phyloP scores from a whole-genome alignment of 345 rosid genomes.

The Pistacia vera region DNA sequence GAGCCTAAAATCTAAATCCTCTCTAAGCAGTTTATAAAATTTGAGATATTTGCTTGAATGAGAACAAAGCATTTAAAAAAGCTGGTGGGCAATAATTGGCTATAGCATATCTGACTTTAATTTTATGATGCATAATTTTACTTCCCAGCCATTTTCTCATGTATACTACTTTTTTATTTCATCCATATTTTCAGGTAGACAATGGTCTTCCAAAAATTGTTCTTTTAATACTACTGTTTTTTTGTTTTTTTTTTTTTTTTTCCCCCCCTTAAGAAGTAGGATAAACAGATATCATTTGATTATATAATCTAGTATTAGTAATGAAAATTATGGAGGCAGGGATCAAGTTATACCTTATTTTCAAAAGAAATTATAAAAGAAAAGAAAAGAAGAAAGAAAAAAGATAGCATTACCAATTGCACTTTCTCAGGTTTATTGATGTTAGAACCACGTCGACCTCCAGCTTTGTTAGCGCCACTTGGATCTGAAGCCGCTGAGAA shows the following conservation, averaged over 20 bases:
- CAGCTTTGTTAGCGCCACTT: conserved; percentile 55
- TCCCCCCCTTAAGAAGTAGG: too few relatives aligned
- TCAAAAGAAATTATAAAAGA: not conserved
- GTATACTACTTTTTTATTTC: not conserved
- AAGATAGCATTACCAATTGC: conserved; percentile 67
- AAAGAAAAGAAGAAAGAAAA: not conserved
- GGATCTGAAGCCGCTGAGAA: conserved; percentile 83
- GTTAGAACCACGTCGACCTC: conserved; percentile 78
- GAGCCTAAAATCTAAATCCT: not conserved
- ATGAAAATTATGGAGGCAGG: not conserved
- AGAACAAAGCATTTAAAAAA: not conserved
- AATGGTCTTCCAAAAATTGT: not conserved
- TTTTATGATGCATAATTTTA: not conserved
- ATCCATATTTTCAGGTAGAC: not conserved
- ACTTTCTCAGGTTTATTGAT: conserved; percentile 92
- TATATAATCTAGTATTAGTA: not conserved
- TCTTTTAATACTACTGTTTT: not conserved
- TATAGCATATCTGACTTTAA: not conserved
- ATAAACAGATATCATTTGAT: not conserved
- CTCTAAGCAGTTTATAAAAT: not conserved
- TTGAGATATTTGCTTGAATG: not conserved
- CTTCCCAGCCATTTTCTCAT: not conserved
- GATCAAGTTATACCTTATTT: not conserved
- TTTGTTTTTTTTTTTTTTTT: too few relatives aligned
- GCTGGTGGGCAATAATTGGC: not conserved